Base-by-base conservation (phyloP, 208 protist genomes). In the Trypanosoma mega region DNA sequence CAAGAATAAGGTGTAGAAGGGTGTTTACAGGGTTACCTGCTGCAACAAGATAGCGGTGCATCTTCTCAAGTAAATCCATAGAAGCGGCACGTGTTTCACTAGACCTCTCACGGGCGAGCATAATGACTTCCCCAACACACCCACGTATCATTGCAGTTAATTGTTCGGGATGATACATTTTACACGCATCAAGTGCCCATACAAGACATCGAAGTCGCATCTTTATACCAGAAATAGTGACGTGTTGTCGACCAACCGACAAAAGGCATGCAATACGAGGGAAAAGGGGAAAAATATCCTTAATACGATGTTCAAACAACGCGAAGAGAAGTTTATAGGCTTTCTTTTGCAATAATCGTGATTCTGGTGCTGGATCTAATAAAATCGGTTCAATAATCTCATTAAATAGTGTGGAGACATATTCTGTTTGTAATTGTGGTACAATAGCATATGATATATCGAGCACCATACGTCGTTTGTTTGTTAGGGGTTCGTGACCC, bases 11-110 rank as follows among this genome's bases (percentile, higher is more conserved):
- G 52, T 78, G 83, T 58, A 94, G 71, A 27, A 94, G 73, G 23
- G 73, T 67, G 59, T 92, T 94, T 16, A 76, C 63, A 37, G 87
- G 82, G 26, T 65, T 76, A 4, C 82, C 84, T 34, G 75, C 72
- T 18, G 68, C 73, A 24, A 82, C 61, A 62, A 82, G 60, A 63
- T 94, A 94, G 39, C 78, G 81, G 44, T 92, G 85, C 85, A 94
- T 92, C 65, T 90, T 90, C 68, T 92, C 88, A 30, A 94, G 48
- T 45, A 90, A 68, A 24, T 90, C 84, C 88, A 94, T 94, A 30
- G 88, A 77, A 74, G 89, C 78, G 2, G 66, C 60, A 34, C 88
- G 88, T 45, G 82, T 86, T 53, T 90, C 82, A 62, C 76, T 81
- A 45, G 85, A 90, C n/a, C 73, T 72, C 69, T 92, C 82, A 21